phyloP scores from a whole-genome alignment of 768 basidiomycete genomes.

The Tricholoma saponaceum region DNA sequence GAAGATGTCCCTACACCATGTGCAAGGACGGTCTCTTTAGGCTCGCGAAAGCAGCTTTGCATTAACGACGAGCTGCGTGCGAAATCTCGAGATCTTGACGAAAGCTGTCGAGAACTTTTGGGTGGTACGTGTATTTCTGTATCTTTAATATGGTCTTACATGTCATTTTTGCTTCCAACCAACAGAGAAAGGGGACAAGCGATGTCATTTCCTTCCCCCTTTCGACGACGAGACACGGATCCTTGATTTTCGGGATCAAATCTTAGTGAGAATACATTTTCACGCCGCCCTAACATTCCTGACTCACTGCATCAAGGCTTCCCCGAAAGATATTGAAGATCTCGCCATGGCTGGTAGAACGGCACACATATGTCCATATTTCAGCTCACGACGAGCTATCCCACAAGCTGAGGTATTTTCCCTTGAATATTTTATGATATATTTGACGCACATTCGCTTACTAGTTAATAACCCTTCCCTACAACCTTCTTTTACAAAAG shows the following conservation, averaged over 20 bases:
- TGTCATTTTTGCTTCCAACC: not conserved
- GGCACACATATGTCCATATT: constrained; percentile 83
- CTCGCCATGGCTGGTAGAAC: constrained; percentile 70
- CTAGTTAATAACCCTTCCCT: constrained; percentile 88
- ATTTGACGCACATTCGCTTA: not conserved
- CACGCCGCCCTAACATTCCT: not conserved
- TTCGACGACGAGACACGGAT: constrained; percentile 64
- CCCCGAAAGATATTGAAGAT: constrained; percentile 93
- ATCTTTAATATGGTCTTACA: not conserved
- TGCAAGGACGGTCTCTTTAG: constrained; percentile 76
- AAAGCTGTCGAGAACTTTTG: constrained; percentile 79
- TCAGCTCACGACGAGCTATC: constrained; percentile 84
- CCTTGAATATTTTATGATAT: not conserved
- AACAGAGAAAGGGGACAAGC: constrained; percentile 59
- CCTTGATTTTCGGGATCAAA: constrained; percentile 83
- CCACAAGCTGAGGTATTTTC: constrained; percentile 76
- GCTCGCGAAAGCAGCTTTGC: constrained; percentile 88
- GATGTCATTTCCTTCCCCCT: constrained; percentile 76
- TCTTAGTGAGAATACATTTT: constrained; percentile 53
- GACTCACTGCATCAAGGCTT: constrained; percentile 47
- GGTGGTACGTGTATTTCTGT: constrained; percentile 43
- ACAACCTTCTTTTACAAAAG: constrained; percentile 85
- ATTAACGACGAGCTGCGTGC: constrained; percentile 77
- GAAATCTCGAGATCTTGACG: constrained; percentile 71
- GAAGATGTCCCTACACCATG: constrained; percentile 17